phyloP scores from a whole-genome alignment of 352 stramenopile genomes.

The Pythium monospermum region DNA sequence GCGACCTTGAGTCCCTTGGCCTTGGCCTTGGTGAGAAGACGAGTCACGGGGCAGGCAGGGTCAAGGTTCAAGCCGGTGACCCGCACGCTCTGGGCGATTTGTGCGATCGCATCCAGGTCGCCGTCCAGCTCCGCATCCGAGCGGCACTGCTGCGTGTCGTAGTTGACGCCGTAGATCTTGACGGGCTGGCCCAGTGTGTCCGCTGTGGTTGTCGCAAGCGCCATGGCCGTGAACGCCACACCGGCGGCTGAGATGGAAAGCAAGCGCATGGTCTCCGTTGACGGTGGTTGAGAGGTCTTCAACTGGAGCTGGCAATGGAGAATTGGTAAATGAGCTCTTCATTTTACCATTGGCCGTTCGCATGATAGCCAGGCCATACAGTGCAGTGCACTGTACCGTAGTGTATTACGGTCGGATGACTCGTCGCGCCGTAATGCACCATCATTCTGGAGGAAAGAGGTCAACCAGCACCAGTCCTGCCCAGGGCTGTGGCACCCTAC shows the following conservation, averaged over 20 bases:
- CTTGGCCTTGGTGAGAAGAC: conserved; percentile 44
- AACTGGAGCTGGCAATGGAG: too few relatives aligned
- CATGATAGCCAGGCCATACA: too few relatives aligned
- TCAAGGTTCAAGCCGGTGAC: conserved; percentile 67
- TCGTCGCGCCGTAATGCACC: too few relatives aligned
- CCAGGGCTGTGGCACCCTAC: too few relatives aligned
- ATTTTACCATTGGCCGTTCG: too few relatives aligned
- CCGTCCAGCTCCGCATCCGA: conserved; percentile 39
- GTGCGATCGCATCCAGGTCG: conserved; percentile 51
- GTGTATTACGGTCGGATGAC: too few relatives aligned
- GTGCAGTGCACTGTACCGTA: too few relatives aligned
- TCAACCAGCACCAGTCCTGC: too few relatives aligned
- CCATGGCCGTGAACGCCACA: conserved; percentile 3
- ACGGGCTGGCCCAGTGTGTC: conserved; percentile 28
- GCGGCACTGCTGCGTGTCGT: conserved; percentile 57
- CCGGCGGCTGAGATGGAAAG: conserved; percentile 1
- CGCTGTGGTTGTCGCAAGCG: conserved; percentile 14
- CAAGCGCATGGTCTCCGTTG: conserved; percentile 24
- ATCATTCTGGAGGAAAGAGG: too few relatives aligned
- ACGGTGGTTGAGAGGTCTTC: too few relatives aligned
- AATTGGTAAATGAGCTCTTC: too few relatives aligned
- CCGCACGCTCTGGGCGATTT: conserved; percentile 45
- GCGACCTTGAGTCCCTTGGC: conserved; percentile 43
- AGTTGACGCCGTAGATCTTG: conserved; percentile 69
- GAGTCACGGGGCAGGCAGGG: conserved; percentile 29